Percentiles rank a stretch among this genome's conserved stretches.
phyloP scores from a whole-genome alignment of 2,329 filamentous ascomycete genomes.

The Apiospora arundinis region DNA sequence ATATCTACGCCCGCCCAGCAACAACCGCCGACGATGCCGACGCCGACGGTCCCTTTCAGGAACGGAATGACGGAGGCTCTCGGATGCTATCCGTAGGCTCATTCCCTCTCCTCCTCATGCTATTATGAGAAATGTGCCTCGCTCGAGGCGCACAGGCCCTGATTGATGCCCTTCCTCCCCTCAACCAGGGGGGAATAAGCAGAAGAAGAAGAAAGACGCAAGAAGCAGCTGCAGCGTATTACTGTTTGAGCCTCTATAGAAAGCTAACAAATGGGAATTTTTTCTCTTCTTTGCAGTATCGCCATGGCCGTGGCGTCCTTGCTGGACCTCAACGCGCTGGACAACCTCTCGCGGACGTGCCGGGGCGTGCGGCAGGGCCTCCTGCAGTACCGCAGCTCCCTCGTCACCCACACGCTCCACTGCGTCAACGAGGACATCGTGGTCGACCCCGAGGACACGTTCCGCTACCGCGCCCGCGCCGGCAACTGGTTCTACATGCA shows the following conservation, averaged over 20 bases:
- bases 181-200: neutral
- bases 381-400: conserved; percentile 76
- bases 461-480: conserved; percentile 63
- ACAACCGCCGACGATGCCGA: conserved; percentile 8
- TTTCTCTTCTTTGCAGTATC: conserved; percentile 61
- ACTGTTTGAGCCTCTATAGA: conserved; percentile 24
- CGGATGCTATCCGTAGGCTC: conserved; percentile 72
- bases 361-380: conserved; percentile 79
- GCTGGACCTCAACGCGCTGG: conserved; percentile 87
- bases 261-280: conserved; percentile 25
- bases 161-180: neutral
- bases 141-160: neutral
- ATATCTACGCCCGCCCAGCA: neutral
- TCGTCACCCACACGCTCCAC: conserved; percentile 77
- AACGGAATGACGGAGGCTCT: conserved; percentile 67
- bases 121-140: neutral
- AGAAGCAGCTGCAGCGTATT: neutral
- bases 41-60: conserved; percentile 55
- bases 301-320: conserved; percentile 75
- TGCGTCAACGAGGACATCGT: conserved; percentile 74
- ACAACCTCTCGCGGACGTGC: conserved; percentile 82
- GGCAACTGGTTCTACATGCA: conserved; percentile 67
- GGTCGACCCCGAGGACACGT: conserved; percentile 60
- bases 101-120: conserved; percentile 33
- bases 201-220: neutral